These are phyloP conservation scores for Cyberlindnera sargentensis DNA, from an alignment of 805 yeast genomes.

Conservation along the genomic window DNA sequence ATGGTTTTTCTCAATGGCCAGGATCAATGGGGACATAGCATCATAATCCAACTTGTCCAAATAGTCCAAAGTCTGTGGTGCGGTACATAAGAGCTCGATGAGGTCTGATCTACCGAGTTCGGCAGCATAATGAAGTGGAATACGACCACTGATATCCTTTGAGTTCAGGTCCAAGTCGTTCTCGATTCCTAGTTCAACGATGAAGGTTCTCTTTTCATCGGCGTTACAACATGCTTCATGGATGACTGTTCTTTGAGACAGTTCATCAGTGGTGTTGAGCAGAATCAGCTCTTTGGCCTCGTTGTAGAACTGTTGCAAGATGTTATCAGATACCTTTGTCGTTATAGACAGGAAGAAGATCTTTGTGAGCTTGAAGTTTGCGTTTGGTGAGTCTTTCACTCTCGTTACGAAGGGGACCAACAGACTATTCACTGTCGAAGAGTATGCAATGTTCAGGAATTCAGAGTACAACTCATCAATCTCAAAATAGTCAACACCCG, in stretches of 20 bases:
- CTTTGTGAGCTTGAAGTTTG: conserved; percentile 49
- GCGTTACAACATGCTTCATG: conserved; percentile 50
- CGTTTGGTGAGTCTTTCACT: conserved; percentile 32
- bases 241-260: conserved; percentile 63
- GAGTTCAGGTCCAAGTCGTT: conserved; percentile 25
- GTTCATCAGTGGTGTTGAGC: conserved; percentile 59
- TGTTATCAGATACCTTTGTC: conserved; percentile 51
- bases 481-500: conserved; percentile 32
- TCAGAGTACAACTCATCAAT: conserved; percentile 69
- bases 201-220: conserved; percentile 17
- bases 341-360: conserved; percentile 65
- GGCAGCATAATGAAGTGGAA: conserved; percentile 84
- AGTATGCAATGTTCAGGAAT: conserved; percentile 47
- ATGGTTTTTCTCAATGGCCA: conserved; percentile 69
- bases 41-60: conserved; percentile 52
- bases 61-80: conserved; percentile 21
- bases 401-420: conserved; percentile 39
- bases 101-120: conserved; percentile 44
- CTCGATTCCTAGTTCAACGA: conserved; percentile 17
- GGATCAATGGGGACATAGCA: conserved; percentile 74
- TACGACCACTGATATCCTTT: conserved; percentile 66
- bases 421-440: conserved; percentile 30
- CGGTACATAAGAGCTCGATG: conserved; percentile 30
- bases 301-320: conserved; percentile 42
- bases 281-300: conserved; percentile 40